Base-by-base conservation (phyloP, 371 early-diverging fungal species). In the Rhizopus sp. region DNA sequence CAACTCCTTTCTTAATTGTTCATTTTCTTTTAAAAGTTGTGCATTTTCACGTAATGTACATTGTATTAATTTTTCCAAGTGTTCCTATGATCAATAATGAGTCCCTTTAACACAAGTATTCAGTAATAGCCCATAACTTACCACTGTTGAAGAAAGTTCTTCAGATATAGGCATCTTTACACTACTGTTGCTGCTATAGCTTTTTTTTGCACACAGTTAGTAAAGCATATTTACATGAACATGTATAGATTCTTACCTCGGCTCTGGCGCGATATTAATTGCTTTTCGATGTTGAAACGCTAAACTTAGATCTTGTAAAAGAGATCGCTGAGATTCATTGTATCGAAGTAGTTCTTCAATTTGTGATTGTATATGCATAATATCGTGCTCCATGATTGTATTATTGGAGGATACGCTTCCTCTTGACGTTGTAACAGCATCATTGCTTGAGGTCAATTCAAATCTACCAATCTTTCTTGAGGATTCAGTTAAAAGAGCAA, bases 41-140 rank as follows among this genome's bases (percentile, higher is more conserved):
- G 74, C 81, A 40, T 82, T 85, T 54, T 87, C 85, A 6, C 70
- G 67, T 12, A 69, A 44, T 7, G 81, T 64, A 3, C 55, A 31
- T 30, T 77, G 72, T 15, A 83, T 64, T 32, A 77, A 69, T 34
- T 73, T 74, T 37, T 83, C 77, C 35, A 82, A 52, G 42, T 64
- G 68, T 30, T 73, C 68, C 53, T 60, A 55, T 30, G 3, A 54
- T 54, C 23, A 45, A 33, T 5, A 34, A 32, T 31, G 47, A 30
- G 10, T 54, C 16, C 16, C 30, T 2, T 54, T 49, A 45, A 23
- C 29, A 13, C 41, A 12, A 15, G 15, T 7, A 8, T 16, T 16
- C 29, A 40, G 30, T 52, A 38, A 48, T 33, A 33, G 46, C 16
- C n/a, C 31, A 31, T 31, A 37, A 48, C 17, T 34, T 45, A 46